Evolutionary conservation across 2,329 filamentous ascomycete species (phyloP).

Genomic region (Talaromyces sp.): DNA sequence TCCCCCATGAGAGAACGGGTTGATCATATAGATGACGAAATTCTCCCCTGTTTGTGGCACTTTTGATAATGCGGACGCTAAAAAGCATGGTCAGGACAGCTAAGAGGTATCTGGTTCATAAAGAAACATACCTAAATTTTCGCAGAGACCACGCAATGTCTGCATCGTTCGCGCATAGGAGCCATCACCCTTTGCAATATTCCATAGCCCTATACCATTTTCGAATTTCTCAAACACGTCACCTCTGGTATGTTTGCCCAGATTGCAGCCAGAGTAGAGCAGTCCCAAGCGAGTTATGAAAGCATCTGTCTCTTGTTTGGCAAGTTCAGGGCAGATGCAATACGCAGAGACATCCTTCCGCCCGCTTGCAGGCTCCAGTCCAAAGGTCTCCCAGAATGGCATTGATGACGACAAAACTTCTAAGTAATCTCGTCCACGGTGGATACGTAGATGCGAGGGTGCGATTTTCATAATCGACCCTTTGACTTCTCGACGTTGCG

Average conservation of each 20-base stretch:
- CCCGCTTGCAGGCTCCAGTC: constrained; percentile 54
- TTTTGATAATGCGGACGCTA: constrained; percentile 36
- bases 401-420: constrained; percentile 56
- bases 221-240: constrained; percentile 39
- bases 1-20: constrained; percentile 50
- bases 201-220: constrained; percentile 39
- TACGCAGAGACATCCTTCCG: constrained; percentile 57
- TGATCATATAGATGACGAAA: constrained; percentile 58
- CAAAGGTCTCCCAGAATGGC: constrained; percentile 60
- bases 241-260: constrained; percentile 51
- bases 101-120: not conserved
- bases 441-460: constrained; percentile 53
- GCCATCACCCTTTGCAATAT: constrained; percentile 24
- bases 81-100: constrained; percentile 12
- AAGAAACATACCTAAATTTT: constrained; percentile 33
- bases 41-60: constrained; percentile 35
- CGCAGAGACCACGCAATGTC: constrained; percentile 32
- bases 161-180: constrained; percentile 36
- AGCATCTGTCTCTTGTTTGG: constrained; percentile 45
- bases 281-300: constrained; percentile 54
- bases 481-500: constrained; percentile 28
- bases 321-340: constrained; percentile 52
- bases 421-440: constrained; percentile 51
- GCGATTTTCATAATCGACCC: constrained; percentile 43
- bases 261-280: constrained; percentile 55